phyloP scores from a whole-genome alignment of 352 stramenopile species.

The Globisporangium iwayamae region DNA sequence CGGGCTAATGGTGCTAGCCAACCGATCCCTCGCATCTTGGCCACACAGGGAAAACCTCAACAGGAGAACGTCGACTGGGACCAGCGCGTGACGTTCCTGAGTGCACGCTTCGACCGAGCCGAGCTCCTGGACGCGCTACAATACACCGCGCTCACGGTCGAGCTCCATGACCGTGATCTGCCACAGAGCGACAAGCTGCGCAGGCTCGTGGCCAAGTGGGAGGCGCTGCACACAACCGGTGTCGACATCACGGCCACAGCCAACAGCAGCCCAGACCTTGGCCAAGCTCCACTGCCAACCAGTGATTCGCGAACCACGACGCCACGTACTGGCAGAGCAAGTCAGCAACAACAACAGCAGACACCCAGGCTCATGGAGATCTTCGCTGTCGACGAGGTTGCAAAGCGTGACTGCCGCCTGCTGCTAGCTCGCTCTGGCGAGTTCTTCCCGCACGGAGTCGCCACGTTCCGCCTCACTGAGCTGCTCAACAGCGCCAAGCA shows the following conservation, averaged over 20 bases:
- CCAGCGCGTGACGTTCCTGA: constrained; percentile 54
- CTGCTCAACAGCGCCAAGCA: constrained; percentile 38
- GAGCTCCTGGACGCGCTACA: constrained; percentile 55
- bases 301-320: constrained; percentile 15
- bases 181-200: constrained; percentile 30
- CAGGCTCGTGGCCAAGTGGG: constrained; percentile 56
- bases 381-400: constrained; percentile 56
- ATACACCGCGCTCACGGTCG: constrained; percentile 32
- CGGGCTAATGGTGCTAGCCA: not conserved
- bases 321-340: constrained; percentile 5
- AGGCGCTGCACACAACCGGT: constrained; percentile 40
- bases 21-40: constrained; percentile 1
- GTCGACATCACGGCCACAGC: constrained; percentile 18
- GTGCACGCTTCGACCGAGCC: constrained; percentile 28
- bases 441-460: constrained; percentile 49
- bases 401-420: constrained; percentile 41
- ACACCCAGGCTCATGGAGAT: constrained; percentile 37
- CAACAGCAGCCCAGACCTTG: not conserved
- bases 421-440: constrained; percentile 40
- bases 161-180: constrained; percentile 73
- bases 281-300: not conserved
- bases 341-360: not conserved
- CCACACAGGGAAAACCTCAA: constrained; percentile 35
- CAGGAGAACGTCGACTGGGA: constrained; percentile 33
- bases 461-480: constrained; percentile 56